A percentile compares a stretch with the other conserved stretches of the same genome.
phyloP scores from a whole-genome alignment of 139 green algal genomes.

The Nannochloris sp. region DNA sequence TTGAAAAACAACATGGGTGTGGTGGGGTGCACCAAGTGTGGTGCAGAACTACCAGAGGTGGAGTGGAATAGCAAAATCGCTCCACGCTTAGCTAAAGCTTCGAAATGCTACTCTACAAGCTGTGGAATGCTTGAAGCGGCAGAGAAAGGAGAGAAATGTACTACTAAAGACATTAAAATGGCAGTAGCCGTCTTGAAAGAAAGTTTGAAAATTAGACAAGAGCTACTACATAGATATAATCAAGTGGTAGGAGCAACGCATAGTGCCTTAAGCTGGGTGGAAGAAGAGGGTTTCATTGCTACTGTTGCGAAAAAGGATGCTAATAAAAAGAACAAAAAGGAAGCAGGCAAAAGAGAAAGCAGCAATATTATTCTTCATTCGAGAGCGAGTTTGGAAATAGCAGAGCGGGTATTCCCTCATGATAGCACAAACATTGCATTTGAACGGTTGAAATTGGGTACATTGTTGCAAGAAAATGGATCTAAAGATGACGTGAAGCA shows the following conservation, averaged over 20 bases:
- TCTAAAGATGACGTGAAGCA: neutral
- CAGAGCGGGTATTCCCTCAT: neutral
- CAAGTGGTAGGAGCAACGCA: conserved; percentile 17
- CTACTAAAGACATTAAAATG: neutral
- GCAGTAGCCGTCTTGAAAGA: neutral
- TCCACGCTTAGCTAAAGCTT: neutral
- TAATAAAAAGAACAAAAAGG: too few species aligned
- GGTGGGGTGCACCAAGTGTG: neutral
- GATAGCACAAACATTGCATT: neutral
- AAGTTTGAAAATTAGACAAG: conserved; percentile 3
- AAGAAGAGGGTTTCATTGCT: neutral
- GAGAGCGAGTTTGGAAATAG: neutral
- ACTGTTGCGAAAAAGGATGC: neutral
- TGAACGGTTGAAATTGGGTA: neutral
- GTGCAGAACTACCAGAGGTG: neutral
- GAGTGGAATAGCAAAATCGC: neutral
- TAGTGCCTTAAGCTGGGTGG: conserved; percentile 9
- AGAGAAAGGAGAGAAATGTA: neutral
- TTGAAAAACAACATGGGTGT: neutral
- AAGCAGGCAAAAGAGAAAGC: too few species aligned
- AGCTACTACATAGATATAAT: conserved; percentile 7
- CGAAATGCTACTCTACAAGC: neutral
- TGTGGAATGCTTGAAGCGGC: neutral
- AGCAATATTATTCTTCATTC: too few species aligned
- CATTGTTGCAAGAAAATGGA: neutral